Evolutionary conservation across 768 basidiomycete genomes (phyloP).

Genomic region (Trametes gibbosa): DNA sequence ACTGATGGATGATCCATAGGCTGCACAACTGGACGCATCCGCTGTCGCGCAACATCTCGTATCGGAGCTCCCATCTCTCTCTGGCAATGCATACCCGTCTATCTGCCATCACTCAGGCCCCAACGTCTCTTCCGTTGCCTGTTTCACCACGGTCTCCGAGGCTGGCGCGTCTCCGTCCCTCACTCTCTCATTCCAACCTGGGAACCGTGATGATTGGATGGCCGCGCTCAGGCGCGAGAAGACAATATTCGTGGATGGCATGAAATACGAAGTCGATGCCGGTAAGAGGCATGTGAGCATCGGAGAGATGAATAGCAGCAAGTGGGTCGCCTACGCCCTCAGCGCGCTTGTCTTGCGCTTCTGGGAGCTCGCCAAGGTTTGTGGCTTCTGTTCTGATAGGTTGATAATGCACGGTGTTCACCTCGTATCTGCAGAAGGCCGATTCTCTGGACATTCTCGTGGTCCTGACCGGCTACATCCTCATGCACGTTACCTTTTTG

Average conservation of each 20-base stretch:
- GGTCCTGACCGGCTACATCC: conserved; percentile 87
- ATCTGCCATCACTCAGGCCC: conserved; percentile 45
- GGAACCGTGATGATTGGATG: conserved; percentile 50
- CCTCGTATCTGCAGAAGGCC: conserved; percentile 60
- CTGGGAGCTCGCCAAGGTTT: conserved; percentile 80
- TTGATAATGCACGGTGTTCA: neutral
- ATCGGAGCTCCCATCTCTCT: conserved; percentile 36
- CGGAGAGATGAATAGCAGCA: conserved; percentile 73
- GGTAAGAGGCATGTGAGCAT: conserved; percentile 49
- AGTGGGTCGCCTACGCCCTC: conserved; percentile 88
- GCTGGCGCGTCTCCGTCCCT: conserved; percentile 38
- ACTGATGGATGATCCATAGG: neutral
- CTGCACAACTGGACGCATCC: conserved; percentile 36
- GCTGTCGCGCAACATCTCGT: conserved; percentile 51
- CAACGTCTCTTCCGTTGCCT: conserved; percentile 30
- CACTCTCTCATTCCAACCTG: conserved; percentile 51
- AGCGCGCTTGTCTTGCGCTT: conserved; percentile 74
- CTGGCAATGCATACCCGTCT: conserved; percentile 47
- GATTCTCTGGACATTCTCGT: conserved; percentile 95
- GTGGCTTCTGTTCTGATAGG: neutral
- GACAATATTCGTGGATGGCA: conserved; percentile 31
- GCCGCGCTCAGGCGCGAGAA: conserved; percentile 34
- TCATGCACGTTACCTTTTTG: conserved; percentile 96
- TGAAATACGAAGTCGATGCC: conserved; percentile 52
- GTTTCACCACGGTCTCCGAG: conserved; percentile 39